Conservation (phyloP, 345 rosid genomes). For the Combretum micranthum region DNA sequence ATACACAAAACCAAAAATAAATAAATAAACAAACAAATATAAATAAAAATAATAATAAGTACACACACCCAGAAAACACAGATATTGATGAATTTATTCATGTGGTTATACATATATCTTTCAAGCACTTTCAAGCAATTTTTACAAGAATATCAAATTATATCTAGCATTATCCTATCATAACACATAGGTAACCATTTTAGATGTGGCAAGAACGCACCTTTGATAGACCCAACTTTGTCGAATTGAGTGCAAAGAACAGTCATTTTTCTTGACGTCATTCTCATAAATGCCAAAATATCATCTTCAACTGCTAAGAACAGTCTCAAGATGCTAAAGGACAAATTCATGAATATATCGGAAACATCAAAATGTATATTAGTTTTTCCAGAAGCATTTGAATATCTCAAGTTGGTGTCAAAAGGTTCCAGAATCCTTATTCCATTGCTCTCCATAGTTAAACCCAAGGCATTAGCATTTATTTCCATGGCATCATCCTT, state of each 20-base stretch:
- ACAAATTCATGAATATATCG: constrained; percentile 86
- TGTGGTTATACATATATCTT: no score
- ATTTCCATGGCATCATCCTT: constrained; percentile 73
- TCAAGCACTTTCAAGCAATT: no score
- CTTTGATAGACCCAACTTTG: constrained; percentile 73
- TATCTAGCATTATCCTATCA: no score
- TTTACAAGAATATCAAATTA: no score
- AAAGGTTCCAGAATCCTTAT: constrained; percentile 93
- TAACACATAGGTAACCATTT: no score
- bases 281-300: constrained; percentile 80
- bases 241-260: constrained; percentile 82
- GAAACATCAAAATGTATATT: constrained; percentile 68
- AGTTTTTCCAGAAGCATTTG: constrained; percentile 90
- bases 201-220: constrained; percentile 27
- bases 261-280: constrained; percentile 78
- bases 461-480: constrained; percentile 75
- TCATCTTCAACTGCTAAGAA: constrained; percentile 95
- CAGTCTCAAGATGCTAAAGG: constrained; percentile 87
- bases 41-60: no score
- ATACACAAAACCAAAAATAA: no score
- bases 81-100: no score
- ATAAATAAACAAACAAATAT: neutral
- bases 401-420: constrained; percentile 64
- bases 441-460: constrained; percentile 96
- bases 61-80: no score